phyloP scores from a whole-genome alignment of 2,329 filamentous ascomycete genomes.

The Epichloe gansuensis region DNA sequence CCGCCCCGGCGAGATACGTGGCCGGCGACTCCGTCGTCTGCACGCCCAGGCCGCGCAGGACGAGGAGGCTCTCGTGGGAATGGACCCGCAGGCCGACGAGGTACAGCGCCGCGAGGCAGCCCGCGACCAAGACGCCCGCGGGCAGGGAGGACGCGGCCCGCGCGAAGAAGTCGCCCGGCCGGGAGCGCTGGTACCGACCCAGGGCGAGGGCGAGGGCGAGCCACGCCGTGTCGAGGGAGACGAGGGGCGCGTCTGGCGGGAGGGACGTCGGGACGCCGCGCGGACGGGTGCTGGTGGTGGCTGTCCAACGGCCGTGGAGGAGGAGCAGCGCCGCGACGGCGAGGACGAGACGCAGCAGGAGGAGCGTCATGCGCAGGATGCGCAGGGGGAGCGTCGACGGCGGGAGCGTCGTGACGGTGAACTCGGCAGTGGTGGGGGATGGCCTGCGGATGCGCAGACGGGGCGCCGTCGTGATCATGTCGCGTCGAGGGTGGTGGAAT shows the following conservation, averaged over 20 bases:
- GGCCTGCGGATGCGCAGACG: slow-evolving; percentile 53
- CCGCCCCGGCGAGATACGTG: slow-evolving; percentile 44
- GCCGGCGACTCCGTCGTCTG: slow-evolving; percentile 59
- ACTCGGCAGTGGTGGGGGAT: slow-evolving; percentile 81
- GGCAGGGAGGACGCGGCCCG: slow-evolving; percentile 23
- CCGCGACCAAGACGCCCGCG: slow-evolving; percentile 25
- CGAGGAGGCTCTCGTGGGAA: slow-evolving; percentile 70
- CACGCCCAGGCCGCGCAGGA: slow-evolving; percentile 78
- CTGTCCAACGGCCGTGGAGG: slow-evolving; percentile 31
- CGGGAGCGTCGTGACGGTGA: slow-evolving; percentile 76
- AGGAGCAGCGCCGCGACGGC: slow-evolving; percentile 31
- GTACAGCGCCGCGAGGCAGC: slow-evolving; percentile 26
- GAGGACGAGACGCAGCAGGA: slow-evolving; percentile 31
- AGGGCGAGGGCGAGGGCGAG: slow-evolving; percentile 10
- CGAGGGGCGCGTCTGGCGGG: slow-evolving; percentile 4
- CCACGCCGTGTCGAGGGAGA: slow-evolving; percentile 9
- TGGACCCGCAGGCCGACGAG: slow-evolving; percentile 33
- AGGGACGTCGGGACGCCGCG: no score
- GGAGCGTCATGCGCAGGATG: slow-evolving; percentile 29
- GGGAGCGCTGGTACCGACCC: slow-evolving; percentile 16
- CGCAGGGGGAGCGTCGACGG: slow-evolving; percentile 34
- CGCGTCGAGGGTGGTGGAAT: no score
- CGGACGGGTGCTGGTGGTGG: neutral
- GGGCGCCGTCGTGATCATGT: slow-evolving; percentile 46
- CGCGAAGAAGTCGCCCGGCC: slow-evolving; percentile 20